Evolutionary conservation across 208 protist genomes (phyloP).

Genomic region (Leishmania mexicana): DNA sequence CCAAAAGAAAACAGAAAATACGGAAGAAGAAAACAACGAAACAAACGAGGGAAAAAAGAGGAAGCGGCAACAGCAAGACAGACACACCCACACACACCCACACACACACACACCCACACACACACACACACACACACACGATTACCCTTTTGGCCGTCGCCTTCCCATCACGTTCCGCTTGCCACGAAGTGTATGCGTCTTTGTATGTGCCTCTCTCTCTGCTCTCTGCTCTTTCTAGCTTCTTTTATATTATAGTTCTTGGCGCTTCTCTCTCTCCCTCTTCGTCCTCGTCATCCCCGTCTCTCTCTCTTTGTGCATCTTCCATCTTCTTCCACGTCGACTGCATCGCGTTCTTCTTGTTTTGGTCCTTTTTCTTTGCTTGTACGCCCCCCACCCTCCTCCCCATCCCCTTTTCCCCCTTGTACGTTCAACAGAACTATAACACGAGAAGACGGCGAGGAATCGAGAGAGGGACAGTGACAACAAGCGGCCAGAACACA

Average conservation of each 20-base stretch:
- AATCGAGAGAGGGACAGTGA: too few relatives aligned
- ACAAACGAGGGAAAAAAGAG: background rate
- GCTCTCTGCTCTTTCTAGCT: background rate
- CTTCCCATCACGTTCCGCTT: background rate
- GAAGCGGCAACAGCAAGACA: background rate
- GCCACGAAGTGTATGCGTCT: too few relatives aligned
- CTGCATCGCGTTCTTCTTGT: background rate
- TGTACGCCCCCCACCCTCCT: too few relatives aligned
- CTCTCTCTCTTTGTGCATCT: conserved; percentile 4
- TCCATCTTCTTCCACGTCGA: conserved; percentile 10
- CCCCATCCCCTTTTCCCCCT: too few relatives aligned
- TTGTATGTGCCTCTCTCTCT: background rate
- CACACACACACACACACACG: background rate
- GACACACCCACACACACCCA: too few relatives aligned
- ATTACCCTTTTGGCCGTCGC: background rate
- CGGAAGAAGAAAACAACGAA: background rate
- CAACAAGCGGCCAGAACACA: too few relatives aligned
- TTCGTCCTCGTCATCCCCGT: background rate
- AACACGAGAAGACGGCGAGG: too few relatives aligned
- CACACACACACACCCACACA: background rate
- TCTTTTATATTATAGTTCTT: conserved; percentile 4
- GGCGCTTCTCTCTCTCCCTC: conserved; percentile 1
- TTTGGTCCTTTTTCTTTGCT: too few relatives aligned
- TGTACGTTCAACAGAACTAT: too few relatives aligned
- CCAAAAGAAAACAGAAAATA: background rate